Evolutionary conservation across 2,329 filamentous ascomycete genomes (phyloP), one percentile per base, ranked within the genome.

Genomic region (Dissoconium aciculare): DNA sequence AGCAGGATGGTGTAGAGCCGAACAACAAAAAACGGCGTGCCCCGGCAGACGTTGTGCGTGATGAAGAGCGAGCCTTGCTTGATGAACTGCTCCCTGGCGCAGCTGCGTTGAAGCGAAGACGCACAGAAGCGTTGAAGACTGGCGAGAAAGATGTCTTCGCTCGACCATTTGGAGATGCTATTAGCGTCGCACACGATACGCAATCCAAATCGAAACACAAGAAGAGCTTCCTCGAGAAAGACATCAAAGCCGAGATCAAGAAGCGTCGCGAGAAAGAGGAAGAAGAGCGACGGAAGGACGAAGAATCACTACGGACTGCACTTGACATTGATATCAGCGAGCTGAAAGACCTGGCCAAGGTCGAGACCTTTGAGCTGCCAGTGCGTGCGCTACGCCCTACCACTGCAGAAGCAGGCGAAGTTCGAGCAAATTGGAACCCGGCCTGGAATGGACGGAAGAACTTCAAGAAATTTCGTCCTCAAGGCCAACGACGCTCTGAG

Each of bases 391-490:
- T 47, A 41, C 45, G 45, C 30, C 38, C 46, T 32, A 34, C 42
- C 16, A 42, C 32, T 54, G 43, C 37, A 41, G 46, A 56, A n/a
- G 41, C 56, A 31, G 53, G 48, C 11, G 19, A 11, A 50, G 58
- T n/a, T 54, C 53, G 17, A 56, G 65, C 11, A 70, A 74, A 81
- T 24, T 94, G 87, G 85, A 71, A 94, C 42, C 74, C 82, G 1
- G 67, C 66, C 23, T 98, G 89, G 89, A 92, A 94, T 50, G 89
- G 87, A 1, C 69, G 87, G 26, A 87, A 83, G 55, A 95, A 98
- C 50, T 98, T 93, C 60, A 98, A 98, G 54, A 79, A 73, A 45
- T 98, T 98, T 49, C 65, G 67, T 13, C 65, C 63, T 32, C 64
- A 70, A 31, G 74, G 55, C 4, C 48, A 25, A 38, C 36, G 31